Percentiles rank a stretch among this genome's conserved stretches.
Conservation (phyloP, 177 flowering plant genomes). For the Vitis hybrid region DNA sequence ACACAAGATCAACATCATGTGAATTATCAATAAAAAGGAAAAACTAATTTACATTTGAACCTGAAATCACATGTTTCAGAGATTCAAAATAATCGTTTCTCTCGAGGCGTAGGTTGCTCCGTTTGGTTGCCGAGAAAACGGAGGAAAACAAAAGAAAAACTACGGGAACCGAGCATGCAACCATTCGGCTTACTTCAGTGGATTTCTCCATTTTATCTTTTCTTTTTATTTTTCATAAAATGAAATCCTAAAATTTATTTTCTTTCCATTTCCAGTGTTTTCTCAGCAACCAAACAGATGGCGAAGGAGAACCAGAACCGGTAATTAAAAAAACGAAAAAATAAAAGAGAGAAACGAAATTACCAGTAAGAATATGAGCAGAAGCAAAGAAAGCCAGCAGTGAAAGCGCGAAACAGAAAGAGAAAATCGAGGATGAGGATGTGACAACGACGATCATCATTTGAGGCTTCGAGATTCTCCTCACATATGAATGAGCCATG, state of each 20-base stretch:
- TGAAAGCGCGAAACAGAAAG: not conserved
- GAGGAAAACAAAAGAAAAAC: not conserved
- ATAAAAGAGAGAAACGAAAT: not conserved
- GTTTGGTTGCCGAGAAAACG: not conserved
- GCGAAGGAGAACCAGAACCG: not conserved
- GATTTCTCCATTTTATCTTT: too few species aligned
- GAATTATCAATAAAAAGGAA: not conserved
- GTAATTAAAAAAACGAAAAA: too few species aligned
- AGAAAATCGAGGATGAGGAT: not conserved
- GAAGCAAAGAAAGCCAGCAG: conserved; percentile 1
- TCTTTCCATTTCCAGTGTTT: not conserved
- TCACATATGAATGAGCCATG: not conserved
- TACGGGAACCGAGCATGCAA: not conserved
- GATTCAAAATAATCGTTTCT: not conserved
- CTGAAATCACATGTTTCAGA: not conserved
- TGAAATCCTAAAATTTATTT: not conserved
- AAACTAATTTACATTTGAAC: not conserved
- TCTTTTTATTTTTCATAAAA: not conserved
- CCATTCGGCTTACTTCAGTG: not conserved
- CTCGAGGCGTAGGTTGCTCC: not conserved
- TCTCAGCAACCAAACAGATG: conserved; percentile 1
- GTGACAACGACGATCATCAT: not conserved
- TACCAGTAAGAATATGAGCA: conserved; percentile 4
- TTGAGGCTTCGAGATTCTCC: not conserved
- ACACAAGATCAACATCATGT: too few species aligned